Conservation (phyloP, 2,329 filamentous ascomycete genomes). For the Corinectria fuckeliana region DNA sequence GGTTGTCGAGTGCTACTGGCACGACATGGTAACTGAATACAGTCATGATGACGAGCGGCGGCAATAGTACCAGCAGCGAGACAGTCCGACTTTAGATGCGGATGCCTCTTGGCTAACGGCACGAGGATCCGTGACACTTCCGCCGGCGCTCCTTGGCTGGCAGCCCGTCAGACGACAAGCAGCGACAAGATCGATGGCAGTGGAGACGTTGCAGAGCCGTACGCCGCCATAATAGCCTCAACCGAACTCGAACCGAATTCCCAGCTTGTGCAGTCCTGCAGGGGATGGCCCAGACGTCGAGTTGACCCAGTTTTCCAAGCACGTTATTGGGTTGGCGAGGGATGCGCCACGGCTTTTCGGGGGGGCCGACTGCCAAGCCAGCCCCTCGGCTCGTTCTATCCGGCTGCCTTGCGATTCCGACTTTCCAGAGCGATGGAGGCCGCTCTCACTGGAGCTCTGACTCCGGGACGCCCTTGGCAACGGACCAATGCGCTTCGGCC, state of each 20-base stretch:
- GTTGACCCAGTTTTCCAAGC: conserved; percentile 37
- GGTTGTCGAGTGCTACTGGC: conserved; percentile 8
- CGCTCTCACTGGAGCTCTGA: conserved; percentile 19
- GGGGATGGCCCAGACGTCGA: conserved; percentile 29
- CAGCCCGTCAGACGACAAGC: conserved; percentile 17
- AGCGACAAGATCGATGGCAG: conserved; percentile 26
- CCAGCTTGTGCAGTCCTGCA: conserved; percentile 23
- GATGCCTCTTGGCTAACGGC: background rate
- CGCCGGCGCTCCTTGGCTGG: conserved; percentile 11
- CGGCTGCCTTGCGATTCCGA: conserved; percentile 34
- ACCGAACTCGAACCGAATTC: conserved; percentile 25
- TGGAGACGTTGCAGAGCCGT: conserved; percentile 29
- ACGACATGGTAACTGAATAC: background rate
- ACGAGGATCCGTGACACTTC: conserved; percentile 10
- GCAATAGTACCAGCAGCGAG: background rate
- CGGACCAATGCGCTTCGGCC: conserved; percentile 28
- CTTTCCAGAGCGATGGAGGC: conserved; percentile 26
- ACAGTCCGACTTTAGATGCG: background rate
- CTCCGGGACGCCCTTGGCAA: conserved; percentile 22
- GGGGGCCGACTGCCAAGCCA: conserved; percentile 40
- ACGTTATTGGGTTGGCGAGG: conserved; percentile 34
- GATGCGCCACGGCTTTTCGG: conserved; percentile 40
- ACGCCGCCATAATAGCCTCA: conserved; percentile 32
- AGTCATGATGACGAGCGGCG: background rate
- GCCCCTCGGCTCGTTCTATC: conserved; percentile 41